Conservation (phyloP, 768 basidiomycete species). For the Leccinum aurantiacum region DNA sequence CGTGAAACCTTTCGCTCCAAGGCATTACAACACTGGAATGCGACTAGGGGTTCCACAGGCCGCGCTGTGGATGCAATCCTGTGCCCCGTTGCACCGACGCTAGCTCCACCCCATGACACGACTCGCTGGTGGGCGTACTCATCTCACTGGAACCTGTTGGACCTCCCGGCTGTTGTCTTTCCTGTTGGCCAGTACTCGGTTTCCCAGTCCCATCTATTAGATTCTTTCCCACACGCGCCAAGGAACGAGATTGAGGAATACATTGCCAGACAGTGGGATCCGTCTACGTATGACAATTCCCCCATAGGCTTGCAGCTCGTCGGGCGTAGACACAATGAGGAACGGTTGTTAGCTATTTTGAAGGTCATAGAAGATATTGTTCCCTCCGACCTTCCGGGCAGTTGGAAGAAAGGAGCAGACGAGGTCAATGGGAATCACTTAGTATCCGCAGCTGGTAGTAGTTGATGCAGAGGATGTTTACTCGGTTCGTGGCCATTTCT, state of each 20-base stretch:
- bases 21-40: constrained; percentile 47
- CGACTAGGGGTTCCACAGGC: constrained; percentile 36
- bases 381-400: constrained; percentile 17
- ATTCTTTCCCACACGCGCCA: constrained; percentile 20
- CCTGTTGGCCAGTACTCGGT: constrained; percentile 42
- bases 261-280: constrained; percentile 41
- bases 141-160: constrained; percentile 53
- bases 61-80: constrained; percentile 49
- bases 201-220: constrained; percentile 14
- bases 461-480: background rate
- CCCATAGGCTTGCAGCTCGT: constrained; percentile 50
- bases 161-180: constrained; percentile 49
- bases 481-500: constrained; percentile 15
- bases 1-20: constrained; percentile 43
- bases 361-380: constrained; percentile 37
- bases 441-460: background rate
- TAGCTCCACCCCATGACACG: constrained; percentile 49
- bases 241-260: constrained; percentile 39
- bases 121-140: constrained; percentile 52
- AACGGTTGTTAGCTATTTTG: constrained; percentile 46
- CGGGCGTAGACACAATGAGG: constrained; percentile 51
- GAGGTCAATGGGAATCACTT: constrained; percentile 14
- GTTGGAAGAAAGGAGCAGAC: constrained; percentile 6
- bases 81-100: constrained; percentile 45
- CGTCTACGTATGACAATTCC: constrained; percentile 42